These are phyloP conservation scores for Lycium barbarum DNA, from an alignment of 257 asterid genomes.

Conservation along the genomic window DNA sequence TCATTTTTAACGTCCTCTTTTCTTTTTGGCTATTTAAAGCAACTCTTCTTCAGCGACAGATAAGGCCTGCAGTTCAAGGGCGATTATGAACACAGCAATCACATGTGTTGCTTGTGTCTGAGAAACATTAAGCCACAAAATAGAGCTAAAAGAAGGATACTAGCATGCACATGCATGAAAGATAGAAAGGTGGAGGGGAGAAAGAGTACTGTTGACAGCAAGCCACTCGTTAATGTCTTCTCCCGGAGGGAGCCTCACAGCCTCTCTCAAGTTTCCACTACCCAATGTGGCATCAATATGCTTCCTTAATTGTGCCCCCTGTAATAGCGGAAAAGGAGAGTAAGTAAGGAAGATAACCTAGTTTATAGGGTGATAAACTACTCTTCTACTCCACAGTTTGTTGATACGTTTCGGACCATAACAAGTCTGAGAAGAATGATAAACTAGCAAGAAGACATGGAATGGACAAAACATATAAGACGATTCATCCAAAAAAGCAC, in stretches of 20 bases:
- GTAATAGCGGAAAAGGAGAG: slow-evolving; percentile 34
- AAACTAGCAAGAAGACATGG: slow-evolving; percentile 13
- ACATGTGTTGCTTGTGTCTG: background rate
- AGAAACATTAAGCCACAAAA: slow-evolving; percentile 14
- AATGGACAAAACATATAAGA: background rate
- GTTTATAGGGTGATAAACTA: background rate
- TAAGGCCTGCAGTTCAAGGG: background rate
- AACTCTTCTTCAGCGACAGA: background rate
- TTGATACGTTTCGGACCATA: background rate
- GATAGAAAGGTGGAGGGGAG: slow-evolving; percentile 35
- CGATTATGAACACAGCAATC: background rate
- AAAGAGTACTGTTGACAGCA: slow-evolving; percentile 79
- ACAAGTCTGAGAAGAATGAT: background rate
- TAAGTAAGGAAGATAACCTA: background rate
- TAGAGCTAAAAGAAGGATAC: background rate
- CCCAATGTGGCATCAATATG: slow-evolving; percentile 95
- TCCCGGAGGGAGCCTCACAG: slow-evolving; percentile 94
- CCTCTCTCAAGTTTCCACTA: slow-evolving; percentile 94
- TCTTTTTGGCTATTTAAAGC: background rate
- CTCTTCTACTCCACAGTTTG: slow-evolving; percentile 10
- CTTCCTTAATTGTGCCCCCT: slow-evolving; percentile 92
- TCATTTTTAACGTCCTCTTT: background rate
- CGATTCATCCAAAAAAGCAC: background rate
- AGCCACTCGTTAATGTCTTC: slow-evolving; percentile 96
- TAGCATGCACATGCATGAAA: background rate